A percentile compares a stretch with the other conserved stretches of the same genome.
Evolutionary conservation across 2,329 filamentous ascomycete genomes (phyloP).

Genomic region (Coniochaeta sp.): DNA sequence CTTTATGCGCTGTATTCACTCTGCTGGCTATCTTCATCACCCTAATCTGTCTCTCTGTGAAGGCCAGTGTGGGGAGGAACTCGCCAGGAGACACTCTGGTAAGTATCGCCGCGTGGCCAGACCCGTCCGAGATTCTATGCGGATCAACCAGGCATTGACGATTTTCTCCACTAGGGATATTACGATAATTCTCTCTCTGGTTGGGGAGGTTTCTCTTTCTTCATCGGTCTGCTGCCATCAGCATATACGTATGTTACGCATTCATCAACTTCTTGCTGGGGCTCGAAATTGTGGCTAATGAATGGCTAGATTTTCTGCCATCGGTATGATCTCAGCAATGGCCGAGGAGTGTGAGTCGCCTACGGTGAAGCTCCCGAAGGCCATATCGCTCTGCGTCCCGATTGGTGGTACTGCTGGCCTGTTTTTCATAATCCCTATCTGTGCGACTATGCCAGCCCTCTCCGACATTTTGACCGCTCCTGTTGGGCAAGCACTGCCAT

Average conservation of each 20-base stretch:
- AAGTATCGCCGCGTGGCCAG: slow-evolving; percentile 12
- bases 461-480: slow-evolving; percentile 35
- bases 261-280: neutral
- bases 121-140: no score
- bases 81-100: slow-evolving; percentile 37
- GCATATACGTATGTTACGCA: slow-evolving; percentile 36
- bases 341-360: slow-evolving; percentile 51
- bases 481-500: slow-evolving; percentile 46
- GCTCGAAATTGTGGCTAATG: neutral
- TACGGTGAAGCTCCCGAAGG: slow-evolving; percentile 41
- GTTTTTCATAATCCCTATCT: slow-evolving; percentile 48
- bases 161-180: slow-evolving; percentile 25
- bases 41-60: slow-evolving; percentile 46
- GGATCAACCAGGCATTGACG: neutral
- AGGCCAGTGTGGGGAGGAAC: slow-evolving; percentile 45
- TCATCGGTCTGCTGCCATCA: slow-evolving; percentile 52
- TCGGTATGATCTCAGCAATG: slow-evolving; percentile 57
- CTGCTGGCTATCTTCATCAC: slow-evolving; percentile 48
- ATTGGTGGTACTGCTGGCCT: slow-evolving; percentile 45
- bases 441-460: slow-evolving; percentile 31
- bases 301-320: slow-evolving; percentile 35
- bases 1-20: slow-evolving; percentile 47
- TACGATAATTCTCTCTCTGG: slow-evolving; percentile 49
- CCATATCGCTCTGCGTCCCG: slow-evolving; percentile 42
- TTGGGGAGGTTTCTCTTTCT: slow-evolving; percentile 53